Percentiles rank a stretch among this genome's conserved stretches.
phyloP scores from a whole-genome alignment of 306 rosid species.

The Lathyrus tuberosus region DNA sequence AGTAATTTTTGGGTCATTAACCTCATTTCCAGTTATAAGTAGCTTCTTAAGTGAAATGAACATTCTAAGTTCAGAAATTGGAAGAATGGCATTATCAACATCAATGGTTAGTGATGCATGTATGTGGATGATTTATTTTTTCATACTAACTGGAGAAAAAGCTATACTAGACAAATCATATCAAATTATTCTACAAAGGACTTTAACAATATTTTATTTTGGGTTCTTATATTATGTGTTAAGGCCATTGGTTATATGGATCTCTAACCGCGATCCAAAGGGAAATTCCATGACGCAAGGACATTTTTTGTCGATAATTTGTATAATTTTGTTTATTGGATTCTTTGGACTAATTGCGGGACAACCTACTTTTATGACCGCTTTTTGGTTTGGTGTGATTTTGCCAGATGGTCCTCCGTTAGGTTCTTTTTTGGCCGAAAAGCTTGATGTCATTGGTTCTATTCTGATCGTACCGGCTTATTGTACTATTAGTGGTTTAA shows the following conservation, averaged over 20 bases:
- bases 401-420: conserved; percentile 42
- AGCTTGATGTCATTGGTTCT: conserved; percentile 37
- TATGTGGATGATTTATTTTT: conserved; percentile 25
- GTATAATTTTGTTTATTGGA: conserved; percentile 27
- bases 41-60: conserved; percentile 37
- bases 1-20: not conserved
- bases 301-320: conserved; percentile 29
- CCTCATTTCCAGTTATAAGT: conserved; percentile 29
- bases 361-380: conserved; percentile 24
- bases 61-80: conserved; percentile 41
- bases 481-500: conserved; percentile 32
- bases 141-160: not conserved
- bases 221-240: conserved; percentile 9
- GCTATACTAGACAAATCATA: not conserved
- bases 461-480: conserved; percentile 39
- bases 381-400: conserved; percentile 33
- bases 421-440: conserved; percentile 36
- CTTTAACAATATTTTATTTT: not conserved
- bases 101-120: conserved; percentile 37
- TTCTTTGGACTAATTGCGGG: conserved; percentile 6
- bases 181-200: not conserved
- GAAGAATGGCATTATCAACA: conserved; percentile 41
- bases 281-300: conserved; percentile 31
- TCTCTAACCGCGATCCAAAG: conserved; percentile 20
- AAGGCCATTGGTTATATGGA: conserved; percentile 42